A percentile compares a stretch with the other conserved stretches of the same genome.
Evolutionary conservation across 768 basidiomycete species (phyloP).

Genomic region (Strobilomyces confusus): DNA sequence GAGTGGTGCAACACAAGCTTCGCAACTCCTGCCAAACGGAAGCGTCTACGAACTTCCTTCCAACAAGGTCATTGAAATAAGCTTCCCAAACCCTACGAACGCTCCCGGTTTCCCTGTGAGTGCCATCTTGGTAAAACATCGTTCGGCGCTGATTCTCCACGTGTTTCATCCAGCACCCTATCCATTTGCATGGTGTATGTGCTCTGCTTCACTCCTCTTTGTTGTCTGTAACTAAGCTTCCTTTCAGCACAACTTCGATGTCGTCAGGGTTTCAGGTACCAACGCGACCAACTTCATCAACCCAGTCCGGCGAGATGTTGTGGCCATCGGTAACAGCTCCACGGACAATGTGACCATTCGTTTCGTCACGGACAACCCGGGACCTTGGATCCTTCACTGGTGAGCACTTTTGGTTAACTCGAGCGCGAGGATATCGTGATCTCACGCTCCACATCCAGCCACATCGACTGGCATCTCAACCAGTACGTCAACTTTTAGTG

Average conservation of each 20-base stretch:
- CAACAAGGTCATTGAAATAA: constrained; percentile 44
- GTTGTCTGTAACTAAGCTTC: background rate
- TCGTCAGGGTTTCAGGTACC: constrained; percentile 30
- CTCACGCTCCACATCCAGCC: background rate
- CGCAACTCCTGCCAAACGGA: constrained; percentile 46
- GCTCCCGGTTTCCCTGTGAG: constrained; percentile 28
- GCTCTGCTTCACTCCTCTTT: background rate
- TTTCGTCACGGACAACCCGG: constrained; percentile 62
- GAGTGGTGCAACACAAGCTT: constrained; percentile 43
- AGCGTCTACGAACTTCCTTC: constrained; percentile 42
- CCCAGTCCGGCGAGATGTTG: constrained; percentile 34
- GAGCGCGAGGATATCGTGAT: background rate
- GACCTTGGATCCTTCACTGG: constrained; percentile 38
- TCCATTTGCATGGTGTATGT: constrained; percentile 40
- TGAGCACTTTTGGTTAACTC: background rate
- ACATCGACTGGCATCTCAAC: background rate
- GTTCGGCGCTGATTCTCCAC: background rate
- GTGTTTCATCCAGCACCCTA: constrained; percentile 31
- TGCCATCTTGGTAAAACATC: background rate
- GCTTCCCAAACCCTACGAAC: constrained; percentile 33
- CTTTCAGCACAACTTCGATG: constrained; percentile 33
- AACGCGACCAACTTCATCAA: constrained; percentile 31
- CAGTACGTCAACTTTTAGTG: background rate
- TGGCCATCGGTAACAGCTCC: constrained; percentile 24
- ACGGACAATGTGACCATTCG: constrained; percentile 49